Base-by-base conservation (phyloP, 75 land plant species). In the Picea glauca region DNA sequence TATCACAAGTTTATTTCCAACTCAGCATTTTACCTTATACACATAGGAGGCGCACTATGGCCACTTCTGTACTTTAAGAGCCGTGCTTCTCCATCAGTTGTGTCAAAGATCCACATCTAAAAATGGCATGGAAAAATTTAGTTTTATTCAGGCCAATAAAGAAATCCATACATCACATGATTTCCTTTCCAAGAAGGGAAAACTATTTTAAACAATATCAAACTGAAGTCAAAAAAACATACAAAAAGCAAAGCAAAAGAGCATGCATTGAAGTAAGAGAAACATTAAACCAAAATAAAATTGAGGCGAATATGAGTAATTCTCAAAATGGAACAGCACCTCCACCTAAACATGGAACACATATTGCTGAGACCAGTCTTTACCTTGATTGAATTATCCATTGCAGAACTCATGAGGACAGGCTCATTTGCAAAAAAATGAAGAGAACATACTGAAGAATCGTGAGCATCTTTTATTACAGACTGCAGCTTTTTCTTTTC, bases 61-160 rank as follows among this genome's bases (percentile, higher is more conserved):
- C 99, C 99, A 85, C 94, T 98, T 79, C 99, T 83, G 74, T 93
- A 98, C 30, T 98, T 96, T 20, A 95, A 75, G 46, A 98, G 82
- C 31, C 98, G 91, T 70, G 91, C 90, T 74, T 98, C 99, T 2
- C 99, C 99, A 84, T 98, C 99, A 83, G 76, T 92, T 35, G 93
- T 87, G 76, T 98, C 98, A 88, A 98, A 98, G 40, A 95, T 95
- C 99, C 99, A 98, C 99, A 98, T 98, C 98, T 96, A 78, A 5
- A 17, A 62, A 77, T 76, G 70, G n/a, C n/a, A 77, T 18, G 46
- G 30, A 1, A 4, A 32, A 35, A 9, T 38, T 62, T 43, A 63
- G 72, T 21, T 33, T n/a, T 43, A 33, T 61, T 33, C 23, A 54
- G 56, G 12, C 6, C 26, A 59, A 72, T 61, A 13, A 20, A n/a